Evolutionary conservation across 1,139 yeast species (phyloP), one percentile per base, ranked within the genome.

Genomic region (Yamadazyma dushanensis): DNA sequence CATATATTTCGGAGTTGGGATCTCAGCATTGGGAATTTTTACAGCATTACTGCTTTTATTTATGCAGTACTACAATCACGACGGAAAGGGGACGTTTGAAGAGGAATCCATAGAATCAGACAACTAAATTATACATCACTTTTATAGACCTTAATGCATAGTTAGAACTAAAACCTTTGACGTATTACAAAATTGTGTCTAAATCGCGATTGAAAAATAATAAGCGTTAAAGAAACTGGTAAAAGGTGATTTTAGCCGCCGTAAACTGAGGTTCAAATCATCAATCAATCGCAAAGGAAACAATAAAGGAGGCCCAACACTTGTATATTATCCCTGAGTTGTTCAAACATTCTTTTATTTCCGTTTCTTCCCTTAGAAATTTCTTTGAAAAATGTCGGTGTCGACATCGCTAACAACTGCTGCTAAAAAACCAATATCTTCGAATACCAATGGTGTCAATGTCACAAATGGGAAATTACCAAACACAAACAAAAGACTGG

Each of bases 401-500:
- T 31, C 34, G 13, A 31, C 34, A 10, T 25, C 34, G 18, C 29
- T 25, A 24, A 25, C 29, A 6, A 15, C 30, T 18, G 16, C 21
- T 20, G 26, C 30, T 24, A 31, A 31, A 24, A 23, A 23, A 24
- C 16, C 29, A 11, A 14, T 31, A 14, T 14, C 32, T 7, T 17
- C 5, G n/a, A 8, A 14, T 13, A n/a, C 17, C 3, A 31, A 17
- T n/a, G 26, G 21, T 3, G 4, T 8, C 25, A 19, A n/a, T 6
- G 4, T 11, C 11, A 18, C 16, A 7, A 32, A 32, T 31, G 26
- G 16, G 9, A 17, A 11, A 8, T 20, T 20, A 8, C 15, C 30
- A 8, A 26, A 20, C 26, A 20, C 14, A 10, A 23, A 21, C 16
- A 75, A 73, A 44, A 67, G 95, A 43, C 66, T 83, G 25, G 95